These are phyloP conservation scores for Fusarium burgessii DNA, from an alignment of 2,329 filamentous ascomycete species.

Conservation along the genomic window DNA sequence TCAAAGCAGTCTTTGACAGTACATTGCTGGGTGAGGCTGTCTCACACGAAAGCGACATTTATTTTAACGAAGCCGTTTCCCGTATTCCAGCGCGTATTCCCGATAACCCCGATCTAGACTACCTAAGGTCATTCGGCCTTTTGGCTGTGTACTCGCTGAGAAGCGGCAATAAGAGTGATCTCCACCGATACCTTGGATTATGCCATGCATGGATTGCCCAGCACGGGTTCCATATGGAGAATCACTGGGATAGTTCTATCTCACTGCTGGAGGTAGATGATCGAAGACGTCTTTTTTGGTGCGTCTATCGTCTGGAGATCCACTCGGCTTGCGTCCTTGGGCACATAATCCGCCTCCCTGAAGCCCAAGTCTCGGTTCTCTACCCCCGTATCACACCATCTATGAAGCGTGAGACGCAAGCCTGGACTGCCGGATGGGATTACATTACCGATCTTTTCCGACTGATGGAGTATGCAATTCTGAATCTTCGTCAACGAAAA, in stretches of 20 bases:
- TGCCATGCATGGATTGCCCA: background rate
- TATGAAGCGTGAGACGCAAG: constrained; percentile 1
- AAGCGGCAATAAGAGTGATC: background rate
- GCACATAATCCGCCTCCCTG: background rate
- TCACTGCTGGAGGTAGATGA: background rate
- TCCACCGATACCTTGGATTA: background rate
- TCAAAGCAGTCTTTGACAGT: constrained; percentile 2
- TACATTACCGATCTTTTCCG: background rate
- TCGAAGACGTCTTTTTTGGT: background rate
- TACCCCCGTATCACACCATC: constrained; percentile 4
- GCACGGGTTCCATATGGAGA: background rate
- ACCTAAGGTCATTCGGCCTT: background rate
- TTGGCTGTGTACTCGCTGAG: background rate
- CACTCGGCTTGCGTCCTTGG: background rate
- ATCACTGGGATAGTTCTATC: background rate
- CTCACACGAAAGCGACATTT: background rate
- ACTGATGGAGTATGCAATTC: background rate
- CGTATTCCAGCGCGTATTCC: background rate
- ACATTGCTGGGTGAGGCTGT: background rate
- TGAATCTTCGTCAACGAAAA: background rate
- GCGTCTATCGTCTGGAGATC: background rate
- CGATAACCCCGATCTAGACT: background rate
- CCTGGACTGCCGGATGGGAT: constrained; percentile 5
- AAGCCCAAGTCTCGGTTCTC: background rate
- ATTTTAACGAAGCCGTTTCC: background rate